Evolutionary conservation across 495 filamentous ascomycete genomes (phyloP), one percentile per base, ranked within the genome.

Genomic region (Penicillium fimorum): DNA sequence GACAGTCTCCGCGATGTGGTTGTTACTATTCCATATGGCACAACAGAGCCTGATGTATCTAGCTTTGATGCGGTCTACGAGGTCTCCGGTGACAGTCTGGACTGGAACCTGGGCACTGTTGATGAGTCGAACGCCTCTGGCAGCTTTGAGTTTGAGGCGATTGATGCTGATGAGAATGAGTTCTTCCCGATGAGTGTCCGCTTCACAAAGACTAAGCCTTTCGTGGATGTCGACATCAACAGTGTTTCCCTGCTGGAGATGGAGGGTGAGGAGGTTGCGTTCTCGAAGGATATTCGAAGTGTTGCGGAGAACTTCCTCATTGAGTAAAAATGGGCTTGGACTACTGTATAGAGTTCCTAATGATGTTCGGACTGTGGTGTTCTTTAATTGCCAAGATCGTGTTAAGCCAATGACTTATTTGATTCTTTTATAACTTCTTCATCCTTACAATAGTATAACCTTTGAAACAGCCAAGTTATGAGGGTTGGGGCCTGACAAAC

Each of bases 111-210:
- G 59, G 91, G 92, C 59, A 80, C 80, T 20, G 84, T 97, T 45
- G 86, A 89, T 63, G 87, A 91, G 55, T 84, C 83, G 22, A 95
- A 95, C 66, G 68, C 85, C 2, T 89, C 81, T 24, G 93, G 93
- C 18, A 85, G 86, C 30, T 97, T 97, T 63, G 93, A 97, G 68
- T 96, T 97, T 57, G 93, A 97, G 73, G 89, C 91, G 15, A 84
- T 88, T 46, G 90, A 90, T 29, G 84, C 85, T 43, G 78, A 82
- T 60, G 93, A 96, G 70, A 84, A 86, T 51, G 91, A 95, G 57
- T 97, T 97, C 75, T 97, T 97, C 85, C 93, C 93, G 1, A 97
- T 97, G 92, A 85, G 81, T 45, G 88, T 97, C 30, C 84, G 84
- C 27, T 97, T 97, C 76, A 84, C 87, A 33, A 96, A 96, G 77